Percentiles rank a stretch among this genome's conserved stretches.
phyloP scores from a whole-genome alignment of 768 basidiomycete genomes.

The Mycena sanguinolenta region DNA sequence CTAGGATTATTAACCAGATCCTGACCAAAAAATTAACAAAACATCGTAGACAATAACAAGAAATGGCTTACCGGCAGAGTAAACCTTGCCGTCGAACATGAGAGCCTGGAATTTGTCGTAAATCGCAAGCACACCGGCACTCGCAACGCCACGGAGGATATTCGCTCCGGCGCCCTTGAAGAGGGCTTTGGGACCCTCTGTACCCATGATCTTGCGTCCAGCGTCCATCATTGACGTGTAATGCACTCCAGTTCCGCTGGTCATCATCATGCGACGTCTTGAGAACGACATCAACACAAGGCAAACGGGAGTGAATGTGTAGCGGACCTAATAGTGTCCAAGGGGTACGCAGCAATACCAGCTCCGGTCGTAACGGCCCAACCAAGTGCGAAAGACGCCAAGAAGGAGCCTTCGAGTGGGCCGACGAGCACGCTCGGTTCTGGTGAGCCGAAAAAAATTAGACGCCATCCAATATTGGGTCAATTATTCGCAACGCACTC shows the following conservation, averaged over 20 bases:
- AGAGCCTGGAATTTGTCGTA: conserved; percentile 89
- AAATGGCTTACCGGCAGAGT: conserved; percentile 61
- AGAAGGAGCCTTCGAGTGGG: conserved; percentile 82
- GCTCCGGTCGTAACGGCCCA: conserved; percentile 91
- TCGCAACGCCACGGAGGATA: conserved; percentile 87
- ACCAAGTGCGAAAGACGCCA: conserved; percentile 85
- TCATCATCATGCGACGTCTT: conserved; percentile 98
- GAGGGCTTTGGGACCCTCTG: conserved; percentile 83
- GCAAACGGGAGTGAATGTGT: conserved; percentile 26
- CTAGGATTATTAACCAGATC: not conserved
- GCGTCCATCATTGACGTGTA: conserved; percentile 91
- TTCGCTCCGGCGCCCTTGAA: conserved; percentile 91
- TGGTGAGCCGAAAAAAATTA: conserved; percentile 43
- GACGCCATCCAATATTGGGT: conserved; percentile 34
- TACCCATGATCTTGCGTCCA: conserved; percentile 74
- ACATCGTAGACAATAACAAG: not conserved
- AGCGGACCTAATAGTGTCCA: conserved; percentile 73
- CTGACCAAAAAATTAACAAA: not conserved
- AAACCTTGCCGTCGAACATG: conserved; percentile 82
- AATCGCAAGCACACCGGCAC: conserved; percentile 87
- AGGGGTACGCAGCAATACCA: conserved; percentile 81
- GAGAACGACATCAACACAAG: conserved; percentile 28
- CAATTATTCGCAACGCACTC: conserved; percentile 56
- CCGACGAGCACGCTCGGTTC: conserved; percentile 88
- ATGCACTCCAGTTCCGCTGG: conserved; percentile 79